Evolutionary conservation across 179 eudicot genomes (phyloP).

Genomic region (Camellia oleifera): DNA sequence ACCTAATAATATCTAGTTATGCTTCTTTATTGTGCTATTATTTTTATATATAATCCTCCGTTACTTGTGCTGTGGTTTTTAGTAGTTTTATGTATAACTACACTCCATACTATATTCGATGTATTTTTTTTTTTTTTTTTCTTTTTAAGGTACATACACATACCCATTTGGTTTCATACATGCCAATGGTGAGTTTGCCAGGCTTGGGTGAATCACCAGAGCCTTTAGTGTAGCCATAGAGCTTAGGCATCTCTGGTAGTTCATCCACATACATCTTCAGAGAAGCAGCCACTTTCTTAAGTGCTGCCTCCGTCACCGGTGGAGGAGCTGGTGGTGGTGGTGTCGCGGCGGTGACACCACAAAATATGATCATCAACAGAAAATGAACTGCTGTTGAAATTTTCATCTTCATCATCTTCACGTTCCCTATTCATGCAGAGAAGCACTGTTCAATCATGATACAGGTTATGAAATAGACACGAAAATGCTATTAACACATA

Average conservation of each 20-base stretch:
- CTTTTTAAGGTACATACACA: neutral
- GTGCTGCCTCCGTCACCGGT: slow-evolving; percentile 1
- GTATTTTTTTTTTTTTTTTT: no score
- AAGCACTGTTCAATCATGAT: no score
- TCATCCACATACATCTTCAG: slow-evolving; percentile 14
- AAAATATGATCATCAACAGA: neutral
- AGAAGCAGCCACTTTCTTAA: slow-evolving; percentile 11
- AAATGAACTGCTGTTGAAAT: neutral
- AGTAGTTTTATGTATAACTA: no score
- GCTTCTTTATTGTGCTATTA: no score
- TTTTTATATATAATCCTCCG: no score
- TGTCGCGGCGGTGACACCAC: neutral
- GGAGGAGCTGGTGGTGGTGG: neutral
- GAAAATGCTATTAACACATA: no score
- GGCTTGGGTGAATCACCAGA: slow-evolving; percentile 1
- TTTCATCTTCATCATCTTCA: neutral
- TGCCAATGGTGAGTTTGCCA: slow-evolving; percentile 17
- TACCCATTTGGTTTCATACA: slow-evolving; percentile 18
- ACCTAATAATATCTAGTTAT: no score
- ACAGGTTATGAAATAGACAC: no score
- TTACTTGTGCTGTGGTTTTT: no score
- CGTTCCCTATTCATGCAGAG: no score
- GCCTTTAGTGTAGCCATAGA: slow-evolving; percentile 3
- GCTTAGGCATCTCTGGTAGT: slow-evolving; percentile 14
- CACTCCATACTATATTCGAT: no score